Conservation (phyloP, 108 stramenopile species). For the Cafeteria roenbergensis region DNA sequence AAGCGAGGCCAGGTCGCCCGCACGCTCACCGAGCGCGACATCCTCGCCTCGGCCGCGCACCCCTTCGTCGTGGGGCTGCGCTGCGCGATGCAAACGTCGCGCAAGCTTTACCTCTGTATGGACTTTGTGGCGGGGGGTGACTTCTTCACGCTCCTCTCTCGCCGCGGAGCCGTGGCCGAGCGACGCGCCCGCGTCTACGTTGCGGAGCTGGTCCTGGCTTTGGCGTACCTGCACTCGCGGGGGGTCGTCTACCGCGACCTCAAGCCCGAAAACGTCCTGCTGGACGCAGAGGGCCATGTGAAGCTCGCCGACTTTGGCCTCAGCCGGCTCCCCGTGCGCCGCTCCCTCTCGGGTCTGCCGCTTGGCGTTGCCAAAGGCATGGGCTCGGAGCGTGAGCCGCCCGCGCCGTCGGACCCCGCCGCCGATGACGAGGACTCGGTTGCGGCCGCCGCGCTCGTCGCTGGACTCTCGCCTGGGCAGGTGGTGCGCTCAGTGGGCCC, state of each 20-base stretch:
- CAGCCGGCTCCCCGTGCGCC: neutral
- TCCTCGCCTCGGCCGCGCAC: conserved; percentile 81
- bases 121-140: conserved; percentile 33
- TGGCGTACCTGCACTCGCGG: conserved; percentile 76
- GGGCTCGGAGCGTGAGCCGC: neutral
- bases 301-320: conserved; percentile 92
- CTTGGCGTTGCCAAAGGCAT: neutral
- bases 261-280: conserved; percentile 88
- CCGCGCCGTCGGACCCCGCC: conserved; percentile 38
- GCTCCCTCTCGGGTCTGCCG: neutral
- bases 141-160: conserved; percentile 20
- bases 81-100: conserved; percentile 29
- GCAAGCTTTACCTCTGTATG: conserved; percentile 26
- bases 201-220: conserved; percentile 82
- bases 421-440: neutral
- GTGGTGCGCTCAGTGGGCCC: too few relatives aligned
- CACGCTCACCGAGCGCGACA: conserved; percentile 89
- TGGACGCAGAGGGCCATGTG: conserved; percentile 83
- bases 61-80: conserved; percentile 27
- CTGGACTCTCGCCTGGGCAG: too few relatives aligned
- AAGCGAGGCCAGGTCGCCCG: conserved; percentile 92
- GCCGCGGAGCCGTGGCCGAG: conserved; percentile 31
- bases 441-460: too few relatives aligned
- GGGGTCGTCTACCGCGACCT: conserved; percentile 91
- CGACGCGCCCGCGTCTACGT: conserved; percentile 78